Base-by-base conservation (phyloP, 305 asterid genomes). In the Withania somnifera region DNA sequence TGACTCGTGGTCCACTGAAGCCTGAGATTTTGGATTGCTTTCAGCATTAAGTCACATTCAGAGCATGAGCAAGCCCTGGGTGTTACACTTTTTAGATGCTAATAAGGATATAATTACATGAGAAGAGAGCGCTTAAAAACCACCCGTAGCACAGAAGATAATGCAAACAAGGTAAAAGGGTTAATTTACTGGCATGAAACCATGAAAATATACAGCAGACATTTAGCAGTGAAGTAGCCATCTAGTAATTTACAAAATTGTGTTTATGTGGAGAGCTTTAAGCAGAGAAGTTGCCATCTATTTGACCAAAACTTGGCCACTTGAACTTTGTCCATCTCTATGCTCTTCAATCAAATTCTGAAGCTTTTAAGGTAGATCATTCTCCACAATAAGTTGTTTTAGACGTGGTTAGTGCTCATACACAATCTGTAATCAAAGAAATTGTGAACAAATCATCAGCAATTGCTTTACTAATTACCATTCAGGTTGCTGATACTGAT, bases 201-300 rank as follows among this genome's bases (percentile, higher is more conserved):
- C 80, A 51, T 28, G 80, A 26, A 30, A 53, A 53, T 79, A 64
- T 83, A 85, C 82, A 83, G 68, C 78, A 64, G 36, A 52, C 15
- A 52, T 28, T 50, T 50, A 77, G 28, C 26, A 51, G 22, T 15
- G 36, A 58, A 28, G n/a, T 24, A 67, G 11, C 81, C 67, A 42
- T 56, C 9, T 53, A 36, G 34, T 47, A 47, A n/a, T n/a, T 91
- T 84, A 97, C 90, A 97, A 86, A 84, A 94, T 98, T 0, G 99
- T 97, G 88, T 91, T 94, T 86, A 97, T 93, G 81, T 97, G 97
- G 77, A 97, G 99, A 69, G 98, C 98, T 88, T 97, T 97, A 81
- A 92, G 99, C 84, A 97, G 89, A 58, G 98, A 97, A 58, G 99
- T 97, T 0, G 99, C 99, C 99, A 97, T 92, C 89, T 97, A 98